phyloP scores from a whole-genome alignment of 441 rosid species.

The Cnidoscolus chayamansa region DNA sequence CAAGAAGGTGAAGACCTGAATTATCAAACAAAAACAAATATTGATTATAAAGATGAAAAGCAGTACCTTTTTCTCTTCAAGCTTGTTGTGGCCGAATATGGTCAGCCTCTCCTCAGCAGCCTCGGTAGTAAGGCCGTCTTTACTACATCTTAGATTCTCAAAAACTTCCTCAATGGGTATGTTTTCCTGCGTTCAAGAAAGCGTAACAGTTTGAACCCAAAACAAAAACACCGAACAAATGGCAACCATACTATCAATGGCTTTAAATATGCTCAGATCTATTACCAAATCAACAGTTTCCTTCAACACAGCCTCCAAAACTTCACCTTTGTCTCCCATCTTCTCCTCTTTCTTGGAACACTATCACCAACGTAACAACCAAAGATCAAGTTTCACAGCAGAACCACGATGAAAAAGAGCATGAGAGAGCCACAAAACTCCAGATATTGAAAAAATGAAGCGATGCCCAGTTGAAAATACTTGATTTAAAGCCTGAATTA shows the following conservation, averaged over 20 bases:
- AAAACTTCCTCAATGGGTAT: slow-evolving; percentile 90
- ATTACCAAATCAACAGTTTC: slow-evolving; percentile 93
- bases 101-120: slow-evolving; percentile 80
- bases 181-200: slow-evolving; percentile 58
- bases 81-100: slow-evolving; percentile 93
- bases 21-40: slow-evolving; percentile 14
- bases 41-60: slow-evolving; percentile 7
- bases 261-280: slow-evolving; percentile 47
- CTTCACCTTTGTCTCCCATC: slow-evolving; percentile 70
- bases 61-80: slow-evolving; percentile 79
- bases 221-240: slow-evolving; percentile 3
- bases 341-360: slow-evolving; percentile 10
- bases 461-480: slow-evolving; percentile 23
- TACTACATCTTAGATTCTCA: slow-evolving; percentile 88
- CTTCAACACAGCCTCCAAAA: slow-evolving; percentile 78
- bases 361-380: slow-evolving; percentile 13
- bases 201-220: not conserved
- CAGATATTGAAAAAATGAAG: not conserved
- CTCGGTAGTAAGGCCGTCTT: slow-evolving; percentile 60
- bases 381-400: slow-evolving; percentile 17
- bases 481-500: slow-evolving; percentile 13
- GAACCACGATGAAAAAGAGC: slow-evolving; percentile 20
- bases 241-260: slow-evolving; percentile 24
- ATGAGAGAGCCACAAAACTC: not conserved
- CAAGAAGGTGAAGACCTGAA: slow-evolving; percentile 13